Percentiles rank a stretch among this genome's conserved stretches.
Conservation (phyloP, 2,329 filamentous ascomycete species). For the Penicillium oxalicum region DNA sequence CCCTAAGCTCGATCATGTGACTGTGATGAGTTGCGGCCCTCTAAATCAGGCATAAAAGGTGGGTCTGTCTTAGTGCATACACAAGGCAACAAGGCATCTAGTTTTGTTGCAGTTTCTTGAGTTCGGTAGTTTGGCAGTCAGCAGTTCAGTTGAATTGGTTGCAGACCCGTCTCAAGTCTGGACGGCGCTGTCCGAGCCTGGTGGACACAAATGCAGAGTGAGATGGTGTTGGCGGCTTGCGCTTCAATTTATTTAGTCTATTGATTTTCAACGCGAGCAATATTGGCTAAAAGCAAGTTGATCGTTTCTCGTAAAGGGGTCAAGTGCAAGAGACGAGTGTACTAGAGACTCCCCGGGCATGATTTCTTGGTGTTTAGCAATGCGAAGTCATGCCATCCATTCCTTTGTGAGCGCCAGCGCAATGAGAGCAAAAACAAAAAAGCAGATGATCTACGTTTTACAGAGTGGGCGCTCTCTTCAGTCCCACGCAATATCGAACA, state of each 20-base stretch:
- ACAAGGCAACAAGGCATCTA: neutral
- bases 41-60: neutral
- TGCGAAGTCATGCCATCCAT: neutral
- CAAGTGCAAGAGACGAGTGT: neutral
- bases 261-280: no score
- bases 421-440: constrained; percentile 4
- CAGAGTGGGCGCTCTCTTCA: constrained; percentile 41
- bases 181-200: no score
- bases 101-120: no score
- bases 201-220: no score
- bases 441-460: constrained; percentile 13
- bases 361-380: no score
- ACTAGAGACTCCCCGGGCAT: no score
- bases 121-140: no score
- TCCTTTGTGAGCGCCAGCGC: constrained; percentile 9
- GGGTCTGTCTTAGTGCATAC: neutral
- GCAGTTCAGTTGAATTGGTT: no score
- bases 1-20: constrained; percentile 27
- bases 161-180: no score
- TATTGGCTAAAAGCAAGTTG: constrained; percentile 2
- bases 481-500: constrained; percentile 62
- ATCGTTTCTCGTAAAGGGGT: constrained; percentile 21
- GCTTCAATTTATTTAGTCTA: no score
- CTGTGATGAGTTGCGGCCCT: neutral
- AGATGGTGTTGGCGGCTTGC: no score